phyloP scores from a whole-genome alignment of 2,329 filamentous ascomycete species.

The Penicillium sp. region DNA sequence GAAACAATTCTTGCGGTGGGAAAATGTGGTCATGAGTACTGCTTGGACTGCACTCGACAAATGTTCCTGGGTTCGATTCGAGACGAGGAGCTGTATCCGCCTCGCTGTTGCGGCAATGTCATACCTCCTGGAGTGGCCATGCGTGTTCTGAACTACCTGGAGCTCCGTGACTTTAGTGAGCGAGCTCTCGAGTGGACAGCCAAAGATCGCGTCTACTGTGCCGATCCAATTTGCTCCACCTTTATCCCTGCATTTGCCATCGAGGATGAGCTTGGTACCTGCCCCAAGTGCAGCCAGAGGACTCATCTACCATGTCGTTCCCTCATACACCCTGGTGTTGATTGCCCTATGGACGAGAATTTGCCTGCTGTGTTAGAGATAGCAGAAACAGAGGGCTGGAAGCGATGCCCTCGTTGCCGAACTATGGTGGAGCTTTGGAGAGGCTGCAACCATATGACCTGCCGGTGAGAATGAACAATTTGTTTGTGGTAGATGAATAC shows the following conservation, averaged over 20 bases:
- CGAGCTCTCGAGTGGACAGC: constrained; percentile 16
- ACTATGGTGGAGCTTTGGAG: constrained; percentile 16
- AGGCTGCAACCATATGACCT: constrained; percentile 21
- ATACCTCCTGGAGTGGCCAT: constrained; percentile 5
- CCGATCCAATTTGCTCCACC: constrained; percentile 18
- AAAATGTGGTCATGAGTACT: background rate
- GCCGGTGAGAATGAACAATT: too few species aligned
- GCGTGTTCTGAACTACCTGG: constrained; percentile 6
- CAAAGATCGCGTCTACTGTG: constrained; percentile 21
- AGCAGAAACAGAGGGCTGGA: constrained; percentile 11
- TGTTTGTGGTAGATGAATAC: too few species aligned
- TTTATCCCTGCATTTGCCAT: constrained; percentile 20
- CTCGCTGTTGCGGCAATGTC: constrained; percentile 17
- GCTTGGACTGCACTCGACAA: constrained; percentile 7
- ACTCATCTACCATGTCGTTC: constrained; percentile 20
- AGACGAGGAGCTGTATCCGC: constrained; percentile 21
- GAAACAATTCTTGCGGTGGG: background rate
- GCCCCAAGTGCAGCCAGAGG: constrained; percentile 9
- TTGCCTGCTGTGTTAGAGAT: constrained; percentile 13
- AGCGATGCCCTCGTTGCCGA: constrained; percentile 13
- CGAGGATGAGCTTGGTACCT: constrained; percentile 12
- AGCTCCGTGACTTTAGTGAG: constrained; percentile 13
- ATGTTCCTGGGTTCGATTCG: constrained; percentile 17
- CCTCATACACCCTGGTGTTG: constrained; percentile 14
- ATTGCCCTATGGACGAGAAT: constrained; percentile 17